Evolutionary conservation across 441 rosid species (phyloP).

Genomic region (Iberis amara): DNA sequence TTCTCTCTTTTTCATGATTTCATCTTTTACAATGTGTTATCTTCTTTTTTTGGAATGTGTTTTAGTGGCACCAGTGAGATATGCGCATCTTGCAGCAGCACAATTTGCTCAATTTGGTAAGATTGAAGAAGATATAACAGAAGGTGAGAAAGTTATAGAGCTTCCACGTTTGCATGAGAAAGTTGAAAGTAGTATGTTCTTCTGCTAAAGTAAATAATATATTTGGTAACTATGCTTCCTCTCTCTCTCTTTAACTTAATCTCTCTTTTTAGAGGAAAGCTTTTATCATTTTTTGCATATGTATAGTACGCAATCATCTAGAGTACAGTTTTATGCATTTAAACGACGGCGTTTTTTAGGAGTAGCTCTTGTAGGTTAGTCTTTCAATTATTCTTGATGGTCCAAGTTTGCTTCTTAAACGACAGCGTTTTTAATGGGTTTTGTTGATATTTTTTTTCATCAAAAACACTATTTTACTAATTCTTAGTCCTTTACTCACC

Average conservation of each 20-base stretch:
- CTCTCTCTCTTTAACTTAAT: not conserved
- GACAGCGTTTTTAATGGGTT: no score
- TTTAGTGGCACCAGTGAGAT: conserved; percentile 85
- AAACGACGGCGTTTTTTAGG: not conserved
- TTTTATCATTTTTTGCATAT: not conserved
- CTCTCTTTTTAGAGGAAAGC: not conserved
- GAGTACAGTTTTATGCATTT: not conserved
- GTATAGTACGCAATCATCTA: not conserved
- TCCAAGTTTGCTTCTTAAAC: not conserved
- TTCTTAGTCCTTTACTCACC: no score
- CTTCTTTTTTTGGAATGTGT: not conserved
- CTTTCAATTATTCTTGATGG: no score
- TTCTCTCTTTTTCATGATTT: not conserved
- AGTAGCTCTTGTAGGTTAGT: not conserved
- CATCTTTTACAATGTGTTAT: no score
- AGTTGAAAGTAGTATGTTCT: conserved; percentile 68
- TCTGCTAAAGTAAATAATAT: conserved; percentile 48
- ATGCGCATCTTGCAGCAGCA: conserved; percentile 83
- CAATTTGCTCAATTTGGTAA: conserved; percentile 72
- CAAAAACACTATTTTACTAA: no score
- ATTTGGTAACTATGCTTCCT: conserved; percentile 7
- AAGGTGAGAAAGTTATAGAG: conserved; percentile 46
- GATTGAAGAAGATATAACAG: conserved; percentile 63
- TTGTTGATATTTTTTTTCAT: no score
- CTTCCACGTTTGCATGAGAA: conserved; percentile 60